A percentile compares a stretch with the other conserved stretches of the same genome.
Evolutionary conservation across 2,329 filamentous ascomycete species (phyloP).

Genomic region (Dothistroma pini): DNA sequence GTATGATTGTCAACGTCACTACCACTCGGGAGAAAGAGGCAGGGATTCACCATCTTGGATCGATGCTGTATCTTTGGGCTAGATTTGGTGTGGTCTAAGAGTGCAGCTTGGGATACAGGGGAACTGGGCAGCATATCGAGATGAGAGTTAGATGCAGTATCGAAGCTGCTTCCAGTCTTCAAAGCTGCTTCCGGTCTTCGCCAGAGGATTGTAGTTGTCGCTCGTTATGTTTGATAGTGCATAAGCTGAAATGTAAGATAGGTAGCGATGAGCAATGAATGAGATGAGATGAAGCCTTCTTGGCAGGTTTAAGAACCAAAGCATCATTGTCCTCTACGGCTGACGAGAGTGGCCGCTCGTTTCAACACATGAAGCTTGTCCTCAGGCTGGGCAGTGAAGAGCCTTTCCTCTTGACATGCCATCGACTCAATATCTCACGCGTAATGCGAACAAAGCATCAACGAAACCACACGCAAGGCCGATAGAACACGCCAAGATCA

Average conservation of each 20-base stretch:
- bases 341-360: too few species aligned
- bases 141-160: background rate
- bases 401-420: too few species aligned
- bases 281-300: background rate
- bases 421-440: too few species aligned
- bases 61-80: background rate
- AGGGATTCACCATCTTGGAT: background rate
- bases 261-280: background rate
- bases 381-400: too few species aligned
- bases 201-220: background rate
- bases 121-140: background rate
- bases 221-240: background rate
- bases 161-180: background rate
- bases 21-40: background rate
- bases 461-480: too few species aligned
- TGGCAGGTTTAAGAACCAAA: too few species aligned
- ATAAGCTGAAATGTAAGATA: background rate
- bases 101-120: background rate
- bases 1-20: background rate
- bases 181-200: too few species aligned
- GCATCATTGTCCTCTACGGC: too few species aligned
- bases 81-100: background rate
- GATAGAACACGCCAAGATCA: too few species aligned
- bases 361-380: too few species aligned
- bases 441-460: too few species aligned